A percentile compares a stretch with the other conserved stretches of the same genome.
Conservation (phyloP, 805 yeast species). For the Lachancea mirantina region DNA sequence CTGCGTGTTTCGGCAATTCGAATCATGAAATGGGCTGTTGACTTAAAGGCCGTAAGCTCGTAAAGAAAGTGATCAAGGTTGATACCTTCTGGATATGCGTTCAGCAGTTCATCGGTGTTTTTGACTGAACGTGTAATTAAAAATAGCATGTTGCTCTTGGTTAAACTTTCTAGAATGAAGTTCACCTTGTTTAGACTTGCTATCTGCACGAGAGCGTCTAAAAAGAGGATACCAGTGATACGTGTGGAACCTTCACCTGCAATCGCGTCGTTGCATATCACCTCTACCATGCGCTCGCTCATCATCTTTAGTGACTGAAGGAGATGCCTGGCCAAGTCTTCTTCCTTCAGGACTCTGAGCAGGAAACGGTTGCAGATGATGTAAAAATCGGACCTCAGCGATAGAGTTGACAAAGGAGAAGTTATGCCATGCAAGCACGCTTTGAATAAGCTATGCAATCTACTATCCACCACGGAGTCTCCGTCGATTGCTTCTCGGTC, state of each 20-base stretch:
- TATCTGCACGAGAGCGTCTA: constrained; percentile 59
- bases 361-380: constrained; percentile 62
- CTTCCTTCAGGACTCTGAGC: constrained; percentile 40
- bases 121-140: constrained; percentile 60
- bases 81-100: constrained; percentile 31
- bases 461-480: constrained; percentile 38
- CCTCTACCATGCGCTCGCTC: constrained; percentile 56
- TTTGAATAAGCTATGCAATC: constrained; percentile 62
- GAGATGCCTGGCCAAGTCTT: constrained; percentile 39
- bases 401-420: constrained; percentile 59
- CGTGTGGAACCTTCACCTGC: constrained; percentile 71
- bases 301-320: constrained; percentile 47
- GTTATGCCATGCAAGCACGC: constrained; percentile 69
- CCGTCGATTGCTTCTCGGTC: constrained; percentile 33
- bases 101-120: constrained; percentile 59
- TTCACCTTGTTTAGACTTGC: constrained; percentile 45
- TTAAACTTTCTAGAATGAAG: constrained; percentile 53
- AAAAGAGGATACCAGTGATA: constrained; percentile 64
- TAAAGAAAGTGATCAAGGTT: constrained; percentile 52
- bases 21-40: constrained; percentile 59
- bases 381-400: constrained; percentile 73
- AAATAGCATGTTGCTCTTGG: constrained; percentile 57
- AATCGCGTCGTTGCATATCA: constrained; percentile 70
- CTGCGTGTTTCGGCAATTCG: constrained; percentile 67
- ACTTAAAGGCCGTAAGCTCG: constrained; percentile 71